Base-by-base conservation (phyloP, 306 rosid genomes). In the Cucurbita pepo region DNA sequence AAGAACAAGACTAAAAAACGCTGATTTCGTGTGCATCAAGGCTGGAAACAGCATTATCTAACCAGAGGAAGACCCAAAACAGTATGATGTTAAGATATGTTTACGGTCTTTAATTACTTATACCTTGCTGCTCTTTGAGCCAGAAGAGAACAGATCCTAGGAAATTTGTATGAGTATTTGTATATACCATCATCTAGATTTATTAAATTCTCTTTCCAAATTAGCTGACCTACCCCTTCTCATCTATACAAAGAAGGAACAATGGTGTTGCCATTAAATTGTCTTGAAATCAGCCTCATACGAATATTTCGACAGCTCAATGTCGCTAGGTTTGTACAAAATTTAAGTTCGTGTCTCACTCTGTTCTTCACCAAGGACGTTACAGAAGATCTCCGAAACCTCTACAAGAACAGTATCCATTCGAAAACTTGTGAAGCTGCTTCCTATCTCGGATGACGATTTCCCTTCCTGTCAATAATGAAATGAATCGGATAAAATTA, bases 391-490 rank as follows among this genome's bases (percentile, higher is more conserved):
- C 73, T 15, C 84, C 86, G 43, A 77, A 83, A 55, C 89, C 88
- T 64, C 95, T 95, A 81, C 99, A 89, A 0, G 89, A 85, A 76
- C 95, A 91, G 73, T 80, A 76, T 62, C 98, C 98, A 41, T 86
- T 61, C 76, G 82, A 83, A 84, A 94, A 86, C 79, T 79, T 90
- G 76, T 94, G 97, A 74, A 89, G 87, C 81, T 84, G 69, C 86
- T 80, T 90, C 69, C 86, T 85, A 78, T 94, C 97, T 83, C 90
- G 82, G 64, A 94, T 64, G 70, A 86, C 65, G 69, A 94, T 86
- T 82, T 94, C 95, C 81, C 96, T 85, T 67, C 74, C 83, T 34
- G 82, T 85, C 77, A 86, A 56, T 77, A 76, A 53, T 11, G 96
- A 88, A 58, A 85, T 58, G 15, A 72, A 79, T 85, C 85, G 86